Evolutionary conservation across 2,329 filamentous ascomycete genomes (phyloP).

Genomic region (Fusarium sp.): DNA sequence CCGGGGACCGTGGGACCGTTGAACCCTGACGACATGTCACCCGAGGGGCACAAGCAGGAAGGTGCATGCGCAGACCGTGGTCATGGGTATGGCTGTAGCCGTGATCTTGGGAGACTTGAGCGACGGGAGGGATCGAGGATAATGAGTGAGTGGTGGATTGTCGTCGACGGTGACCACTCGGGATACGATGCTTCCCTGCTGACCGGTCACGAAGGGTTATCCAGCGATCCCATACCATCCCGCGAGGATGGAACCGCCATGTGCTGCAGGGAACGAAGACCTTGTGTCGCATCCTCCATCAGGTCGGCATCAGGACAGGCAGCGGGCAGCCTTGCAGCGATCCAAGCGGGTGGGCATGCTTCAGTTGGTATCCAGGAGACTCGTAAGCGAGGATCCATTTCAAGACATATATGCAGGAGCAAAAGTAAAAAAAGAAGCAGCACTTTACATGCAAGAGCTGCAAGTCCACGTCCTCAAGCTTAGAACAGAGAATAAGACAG

Average conservation of each 20-base stretch:
- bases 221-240: constrained; percentile 12
- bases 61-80: neutral
- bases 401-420: neutral
- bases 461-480: neutral
- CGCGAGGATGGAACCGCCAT: constrained; percentile 44
- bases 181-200: neutral
- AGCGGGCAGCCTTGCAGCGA: constrained; percentile 40
- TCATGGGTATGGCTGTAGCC: neutral
- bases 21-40: constrained; percentile 21
- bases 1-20: neutral
- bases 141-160: constrained; percentile 9
- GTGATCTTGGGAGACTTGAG: constrained; percentile 32
- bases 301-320: constrained; percentile 13
- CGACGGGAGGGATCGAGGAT: constrained; percentile 34
- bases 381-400: neutral
- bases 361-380: neutral
- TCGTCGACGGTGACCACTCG: constrained; percentile 6
- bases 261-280: constrained; percentile 37
- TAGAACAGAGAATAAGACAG: neutral
- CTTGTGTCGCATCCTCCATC: constrained; percentile 42
- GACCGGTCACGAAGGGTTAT: neutral
- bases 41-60: neutral
- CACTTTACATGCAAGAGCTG: neutral
- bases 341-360: constrained; percentile 21
- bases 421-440: neutral